A percentile compares a stretch with the other conserved stretches of the same genome.
Evolutionary conservation across 768 basidiomycete genomes (phyloP).

Genomic region (Mycena chlorophos): DNA sequence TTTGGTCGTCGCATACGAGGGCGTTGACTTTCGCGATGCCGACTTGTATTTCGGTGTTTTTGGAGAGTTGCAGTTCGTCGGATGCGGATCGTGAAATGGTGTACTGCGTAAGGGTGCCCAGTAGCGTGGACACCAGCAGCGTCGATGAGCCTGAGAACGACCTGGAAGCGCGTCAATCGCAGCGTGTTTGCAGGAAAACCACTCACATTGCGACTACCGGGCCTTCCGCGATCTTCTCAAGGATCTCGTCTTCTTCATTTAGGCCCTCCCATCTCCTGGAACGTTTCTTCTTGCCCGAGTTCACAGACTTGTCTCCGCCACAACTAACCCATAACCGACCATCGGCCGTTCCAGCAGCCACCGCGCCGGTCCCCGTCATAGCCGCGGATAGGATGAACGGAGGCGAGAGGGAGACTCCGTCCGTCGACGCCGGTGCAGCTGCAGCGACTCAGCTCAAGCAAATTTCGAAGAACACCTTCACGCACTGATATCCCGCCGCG

Average conservation of each 20-base stretch:
- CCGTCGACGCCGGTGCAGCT: slow-evolving; percentile 43
- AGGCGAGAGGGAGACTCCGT: slow-evolving; percentile 63
- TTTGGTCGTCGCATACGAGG: slow-evolving; percentile 47
- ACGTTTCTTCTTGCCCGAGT: slow-evolving; percentile 47
- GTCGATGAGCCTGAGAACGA: slow-evolving; percentile 48
- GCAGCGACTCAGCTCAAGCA: slow-evolving; percentile 8
- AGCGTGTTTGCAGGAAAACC: not conserved
- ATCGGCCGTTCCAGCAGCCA: slow-evolving; percentile 76
- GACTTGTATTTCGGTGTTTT: slow-evolving; percentile 49
- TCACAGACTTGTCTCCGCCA: slow-evolving; percentile 59
- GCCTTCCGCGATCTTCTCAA: slow-evolving; percentile 62
- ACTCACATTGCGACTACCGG: slow-evolving; percentile 72
- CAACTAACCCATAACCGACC: slow-evolving; percentile 70
- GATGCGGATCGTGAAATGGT: slow-evolving; percentile 41
- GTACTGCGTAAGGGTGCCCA: slow-evolving; percentile 57
- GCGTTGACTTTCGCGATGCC: slow-evolving; percentile 66
- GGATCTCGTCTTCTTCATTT: slow-evolving; percentile 42
- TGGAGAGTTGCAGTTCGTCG: slow-evolving; percentile 41
- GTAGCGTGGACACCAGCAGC: slow-evolving; percentile 58
- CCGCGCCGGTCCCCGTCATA: slow-evolving; percentile 55
- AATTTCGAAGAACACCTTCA: not conserved
- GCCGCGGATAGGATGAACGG: slow-evolving; percentile 71
- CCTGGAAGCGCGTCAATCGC: slow-evolving; percentile 33
- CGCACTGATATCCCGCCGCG: slow-evolving; percentile 60
- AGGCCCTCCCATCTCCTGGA: slow-evolving; percentile 76